These are phyloP conservation scores for Agaricales sp. DNA, from an alignment of 1,284 basidiomycete genomes.

Conservation along the genomic window DNA sequence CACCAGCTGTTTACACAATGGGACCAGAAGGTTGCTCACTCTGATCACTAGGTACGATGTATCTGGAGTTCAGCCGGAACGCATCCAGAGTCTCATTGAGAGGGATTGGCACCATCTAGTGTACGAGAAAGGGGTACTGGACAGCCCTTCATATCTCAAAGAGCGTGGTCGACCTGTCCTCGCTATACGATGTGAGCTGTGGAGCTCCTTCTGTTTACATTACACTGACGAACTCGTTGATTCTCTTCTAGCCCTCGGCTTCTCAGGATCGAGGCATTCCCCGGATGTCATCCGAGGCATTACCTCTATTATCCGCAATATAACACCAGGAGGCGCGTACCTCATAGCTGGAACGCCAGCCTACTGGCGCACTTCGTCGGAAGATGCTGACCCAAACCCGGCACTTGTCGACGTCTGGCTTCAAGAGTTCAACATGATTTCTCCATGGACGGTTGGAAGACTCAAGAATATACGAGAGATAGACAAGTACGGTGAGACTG, in stretches of 20 bases:
- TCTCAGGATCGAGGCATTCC: slow-evolving; percentile 50
- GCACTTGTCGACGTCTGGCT: slow-evolving; percentile 57
- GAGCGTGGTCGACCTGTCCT: slow-evolving; percentile 60
- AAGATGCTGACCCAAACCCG: slow-evolving; percentile 56
- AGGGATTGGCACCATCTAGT: slow-evolving; percentile 64
- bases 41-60: slow-evolving; percentile 57
- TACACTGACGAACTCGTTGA: neutral
- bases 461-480: slow-evolving; percentile 46
- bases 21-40: no score
- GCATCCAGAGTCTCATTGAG: slow-evolving; percentile 46
- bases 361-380: slow-evolving; percentile 56
- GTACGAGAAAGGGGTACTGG: slow-evolving; percentile 44
- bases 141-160: slow-evolving; percentile 59
- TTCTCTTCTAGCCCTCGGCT: slow-evolving; percentile 45
- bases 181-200: slow-evolving; percentile 50
- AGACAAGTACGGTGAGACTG: slow-evolving; percentile 46
- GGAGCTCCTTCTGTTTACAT: slow-evolving; percentile 5
- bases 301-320: slow-evolving; percentile 39
- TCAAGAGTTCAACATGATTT: slow-evolving; percentile 64
- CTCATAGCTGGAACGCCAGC: slow-evolving; percentile 58
- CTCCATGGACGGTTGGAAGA: slow-evolving; percentile 67
- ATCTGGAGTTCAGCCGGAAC: slow-evolving; percentile 50
- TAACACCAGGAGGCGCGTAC: slow-evolving; percentile 63
- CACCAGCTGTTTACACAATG: slow-evolving; percentile 9
- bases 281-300: slow-evolving; percentile 48